Evolutionary conservation across 345 rosid species (phyloP).

Genomic region (Angophora floribunda): DNA sequence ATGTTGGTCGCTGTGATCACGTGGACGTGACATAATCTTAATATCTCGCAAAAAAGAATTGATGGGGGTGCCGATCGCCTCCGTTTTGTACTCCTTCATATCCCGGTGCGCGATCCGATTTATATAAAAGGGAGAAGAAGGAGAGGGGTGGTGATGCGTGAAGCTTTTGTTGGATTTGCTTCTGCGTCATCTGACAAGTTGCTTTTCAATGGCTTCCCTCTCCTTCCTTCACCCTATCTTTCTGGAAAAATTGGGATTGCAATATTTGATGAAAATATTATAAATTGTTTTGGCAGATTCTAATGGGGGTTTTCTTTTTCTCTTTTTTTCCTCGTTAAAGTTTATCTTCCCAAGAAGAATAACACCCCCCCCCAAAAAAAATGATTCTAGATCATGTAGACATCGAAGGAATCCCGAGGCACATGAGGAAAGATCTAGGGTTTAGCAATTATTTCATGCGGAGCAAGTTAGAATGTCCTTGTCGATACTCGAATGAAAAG

Average conservation of each 20-base stretch:
- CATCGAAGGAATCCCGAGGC: not conserved
- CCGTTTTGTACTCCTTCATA: not conserved
- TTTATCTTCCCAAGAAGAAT: not conserved
- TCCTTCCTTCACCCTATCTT: not conserved
- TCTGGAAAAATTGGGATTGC: not conserved
- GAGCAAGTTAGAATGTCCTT: not conserved
- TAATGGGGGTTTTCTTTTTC: not conserved
- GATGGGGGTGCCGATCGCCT: not conserved
- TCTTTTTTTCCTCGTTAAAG: not conserved
- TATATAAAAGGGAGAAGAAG: not conserved
- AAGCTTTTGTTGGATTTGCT: not conserved
- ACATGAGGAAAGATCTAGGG: not conserved
- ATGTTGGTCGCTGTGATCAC: not conserved
- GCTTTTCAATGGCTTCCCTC: not conserved
- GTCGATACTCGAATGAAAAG: not conserved
- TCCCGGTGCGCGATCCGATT: not conserved
- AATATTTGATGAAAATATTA: not conserved
- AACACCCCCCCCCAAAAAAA: not conserved
- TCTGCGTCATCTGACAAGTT: not conserved
- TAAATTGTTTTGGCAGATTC: not conserved
- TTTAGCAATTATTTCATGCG: not conserved
- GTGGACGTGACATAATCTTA: not conserved
- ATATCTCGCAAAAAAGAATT: not conserved
- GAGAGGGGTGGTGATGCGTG: not conserved
- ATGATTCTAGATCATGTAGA: not conserved